Conservation (phyloP, 768 basidiomycete species). For the Podaxis sp. region DNA sequence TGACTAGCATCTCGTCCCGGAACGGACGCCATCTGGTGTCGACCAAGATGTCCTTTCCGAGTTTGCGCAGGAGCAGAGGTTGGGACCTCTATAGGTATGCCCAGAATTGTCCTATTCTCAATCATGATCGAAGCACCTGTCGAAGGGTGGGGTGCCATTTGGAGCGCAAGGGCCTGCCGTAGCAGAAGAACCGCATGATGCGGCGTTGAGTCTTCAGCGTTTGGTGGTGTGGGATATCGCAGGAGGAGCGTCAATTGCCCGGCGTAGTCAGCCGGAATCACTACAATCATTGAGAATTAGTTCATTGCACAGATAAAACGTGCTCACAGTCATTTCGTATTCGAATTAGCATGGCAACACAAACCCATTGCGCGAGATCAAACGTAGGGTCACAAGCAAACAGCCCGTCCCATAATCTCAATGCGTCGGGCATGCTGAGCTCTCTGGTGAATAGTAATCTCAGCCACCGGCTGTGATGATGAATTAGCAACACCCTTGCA, state of each 20-base stretch:
- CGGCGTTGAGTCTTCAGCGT: slow-evolving; percentile 33
- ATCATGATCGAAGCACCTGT: slow-evolving; percentile 77
- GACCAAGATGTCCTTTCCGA: slow-evolving; percentile 13
- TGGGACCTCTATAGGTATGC: slow-evolving; percentile 69
- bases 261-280: slow-evolving; percentile 86
- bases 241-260: slow-evolving; percentile 80
- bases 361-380: slow-evolving; percentile 81
- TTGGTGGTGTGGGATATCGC: slow-evolving; percentile 72
- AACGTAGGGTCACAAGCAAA: slow-evolving; percentile 86
- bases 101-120: slow-evolving; percentile 80
- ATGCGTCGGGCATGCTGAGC: slow-evolving; percentile 74
- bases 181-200: slow-evolving; percentile 72
- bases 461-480: slow-evolving; percentile 77
- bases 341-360: slow-evolving; percentile 92
- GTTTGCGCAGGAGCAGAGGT: slow-evolving; percentile 29
- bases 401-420: slow-evolving; percentile 94
- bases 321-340: slow-evolving; percentile 86
- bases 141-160: slow-evolving; percentile 69
- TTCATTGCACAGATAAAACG: background rate
- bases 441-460: slow-evolving; percentile 93
- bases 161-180: slow-evolving; percentile 79
- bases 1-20: slow-evolving; percentile 19
- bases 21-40: slow-evolving; percentile 23
- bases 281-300: slow-evolving; percentile 35
- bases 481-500: slow-evolving; percentile 9